Base-by-base conservation (phyloP, 1,284 basidiomycete genomes). In the Fistulinella cinereoalba region DNA sequence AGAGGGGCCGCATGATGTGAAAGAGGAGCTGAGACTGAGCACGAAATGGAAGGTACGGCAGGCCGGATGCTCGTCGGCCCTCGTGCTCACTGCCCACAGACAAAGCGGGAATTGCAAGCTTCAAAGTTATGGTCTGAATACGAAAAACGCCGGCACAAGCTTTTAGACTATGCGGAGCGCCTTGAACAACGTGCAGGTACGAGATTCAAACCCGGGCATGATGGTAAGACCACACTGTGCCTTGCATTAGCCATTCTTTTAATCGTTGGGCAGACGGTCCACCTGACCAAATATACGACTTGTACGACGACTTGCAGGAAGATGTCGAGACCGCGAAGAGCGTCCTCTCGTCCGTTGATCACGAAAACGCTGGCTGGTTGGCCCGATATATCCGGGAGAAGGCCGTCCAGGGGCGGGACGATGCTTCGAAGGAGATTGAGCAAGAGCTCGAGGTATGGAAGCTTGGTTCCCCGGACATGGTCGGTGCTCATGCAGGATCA, bases 31-130 rank as follows among this genome's bases (percentile, higher is more conserved):
- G 7, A 67, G 61, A 21, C 67, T 76, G 4, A 73, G 79, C 12
- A 82, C 85, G 29, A 61, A 73, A 44, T 94, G 92, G 91, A 76
- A 75, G 71, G 90, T 91, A 54, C 37, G 79, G 61, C 47, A 19
- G 27, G 15, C 16, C 6, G 7, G 36, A 11, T 37, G 39, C 12
- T n/a, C n/a, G 7, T 40, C 3, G 16, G 41, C n/a, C 19, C 6
- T 3, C 6, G 12, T 44, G 3, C 38, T 56, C 25, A 66, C 18
- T 34, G 18, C 44, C 29, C 25, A 40, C 53, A 85, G 81, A 70
- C 66, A 56, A 75, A 70, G 31, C 72, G 81, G 40, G 79, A 83
- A 46, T 60, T 57, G 8, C 81, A 78, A 52, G 77, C 74, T 19
- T 70, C 72, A 6, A 80, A 77, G 53, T 61, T 88, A 34, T 74